Conservation (phyloP, 768 basidiomycete genomes). For the Macrolepiota fuliginosa region DNA sequence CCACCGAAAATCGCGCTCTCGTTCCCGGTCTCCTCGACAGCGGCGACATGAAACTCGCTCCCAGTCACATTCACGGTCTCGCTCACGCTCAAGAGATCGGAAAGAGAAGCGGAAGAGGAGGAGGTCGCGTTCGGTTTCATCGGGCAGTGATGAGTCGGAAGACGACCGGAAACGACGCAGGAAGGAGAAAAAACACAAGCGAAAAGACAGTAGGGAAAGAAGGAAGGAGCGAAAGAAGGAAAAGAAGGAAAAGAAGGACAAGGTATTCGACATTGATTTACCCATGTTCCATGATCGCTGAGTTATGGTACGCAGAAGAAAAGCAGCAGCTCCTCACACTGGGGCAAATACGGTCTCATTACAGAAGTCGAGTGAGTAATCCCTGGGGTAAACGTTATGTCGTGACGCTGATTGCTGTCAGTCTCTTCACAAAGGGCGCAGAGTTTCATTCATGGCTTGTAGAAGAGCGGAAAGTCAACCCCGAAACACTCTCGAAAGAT, state of each 20-base stretch:
- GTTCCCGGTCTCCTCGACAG: slow-evolving; percentile 25
- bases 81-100: slow-evolving; percentile 23
- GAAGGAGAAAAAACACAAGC: slow-evolving; percentile 48
- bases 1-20: slow-evolving; percentile 13
- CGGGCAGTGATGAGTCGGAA: slow-evolving; percentile 23
- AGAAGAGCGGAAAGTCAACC: slow-evolving; percentile 89
- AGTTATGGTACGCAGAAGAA: slow-evolving; percentile 41
- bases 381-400: background rate
- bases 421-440: slow-evolving; percentile 77
- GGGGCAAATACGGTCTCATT: slow-evolving; percentile 92
- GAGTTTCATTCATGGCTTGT: slow-evolving; percentile 94
- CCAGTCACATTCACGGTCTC: slow-evolving; percentile 22
- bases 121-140: slow-evolving; percentile 41
- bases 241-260: slow-evolving; percentile 68
- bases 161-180: slow-evolving; percentile 42
- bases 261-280: slow-evolving; percentile 21
- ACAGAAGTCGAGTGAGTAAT: slow-evolving; percentile 75
- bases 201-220: slow-evolving; percentile 41
- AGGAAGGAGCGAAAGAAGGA: slow-evolving; percentile 34
- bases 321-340: slow-evolving; percentile 59
- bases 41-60: slow-evolving; percentile 22
- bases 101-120: slow-evolving; percentile 22
- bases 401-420: slow-evolving; percentile 24
- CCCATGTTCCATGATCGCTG: background rate
- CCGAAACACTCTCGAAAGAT: slow-evolving; percentile 84